These are phyloP conservation scores for Amauroascus verrucosus DNA, from an alignment of 2,329 filamentous ascomycete species.

Conservation along the genomic window DNA sequence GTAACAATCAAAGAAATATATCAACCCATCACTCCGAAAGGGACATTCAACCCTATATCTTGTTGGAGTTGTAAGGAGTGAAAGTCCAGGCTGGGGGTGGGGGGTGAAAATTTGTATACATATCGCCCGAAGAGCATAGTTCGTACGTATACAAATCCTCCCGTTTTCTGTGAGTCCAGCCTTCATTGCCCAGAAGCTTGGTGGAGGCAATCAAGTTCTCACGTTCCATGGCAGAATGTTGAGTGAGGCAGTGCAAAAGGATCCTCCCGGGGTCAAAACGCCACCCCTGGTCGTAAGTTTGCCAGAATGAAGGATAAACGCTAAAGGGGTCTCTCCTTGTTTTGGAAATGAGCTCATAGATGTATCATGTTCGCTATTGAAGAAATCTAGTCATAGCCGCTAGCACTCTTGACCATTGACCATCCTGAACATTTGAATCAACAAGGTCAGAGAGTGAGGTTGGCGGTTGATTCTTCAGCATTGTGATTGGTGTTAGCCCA, in stretches of 20 bases:
- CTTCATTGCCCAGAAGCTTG: not conserved
- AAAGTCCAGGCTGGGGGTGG: not conserved
- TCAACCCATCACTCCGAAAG: not conserved
- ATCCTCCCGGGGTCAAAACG: slow-evolving; percentile 7
- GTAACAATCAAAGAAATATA: not conserved
- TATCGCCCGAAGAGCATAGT: not conserved
- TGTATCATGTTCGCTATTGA: not conserved
- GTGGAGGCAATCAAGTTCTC: slow-evolving; percentile 7
- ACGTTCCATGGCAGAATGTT: slow-evolving; percentile 6
- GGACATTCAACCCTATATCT: not conserved
- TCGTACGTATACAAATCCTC: not conserved
- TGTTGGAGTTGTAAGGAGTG: not conserved
- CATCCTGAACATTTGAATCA: not conserved
- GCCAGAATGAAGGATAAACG: not conserved
- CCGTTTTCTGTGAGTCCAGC: not conserved
- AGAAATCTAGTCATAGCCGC: not conserved
- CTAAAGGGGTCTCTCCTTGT: not conserved
- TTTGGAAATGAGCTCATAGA: slow-evolving; percentile 1
- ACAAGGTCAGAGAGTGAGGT: not conserved
- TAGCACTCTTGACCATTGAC: not conserved
- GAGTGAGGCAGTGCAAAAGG: slow-evolving; percentile 8
- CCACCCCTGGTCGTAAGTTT: slow-evolving; percentile 7
- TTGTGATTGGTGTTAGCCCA: not conserved
- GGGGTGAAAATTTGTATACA: not conserved
- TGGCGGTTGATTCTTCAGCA: not conserved